Evolutionary conservation across 352 stramenopile genomes (phyloP).

Genomic region (Bremia lactucae): DNA sequence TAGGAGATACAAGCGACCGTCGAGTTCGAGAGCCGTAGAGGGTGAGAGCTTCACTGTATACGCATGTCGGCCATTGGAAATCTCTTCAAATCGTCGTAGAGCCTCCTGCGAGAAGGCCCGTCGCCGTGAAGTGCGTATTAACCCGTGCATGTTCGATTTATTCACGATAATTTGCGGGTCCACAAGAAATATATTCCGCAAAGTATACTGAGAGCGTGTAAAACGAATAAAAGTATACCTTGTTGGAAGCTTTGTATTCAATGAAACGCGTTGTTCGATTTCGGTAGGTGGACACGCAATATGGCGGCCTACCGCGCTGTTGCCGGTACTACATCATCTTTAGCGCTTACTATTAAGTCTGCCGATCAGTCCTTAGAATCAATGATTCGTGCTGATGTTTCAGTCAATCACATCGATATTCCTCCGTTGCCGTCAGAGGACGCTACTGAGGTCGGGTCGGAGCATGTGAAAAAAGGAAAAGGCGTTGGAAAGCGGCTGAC

Average conservation of each 20-base stretch:
- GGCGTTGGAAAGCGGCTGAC: conserved; percentile 32
- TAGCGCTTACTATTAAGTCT: not conserved
- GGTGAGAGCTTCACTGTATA: conserved; percentile 18
- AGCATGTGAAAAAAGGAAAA: conserved; percentile 17
- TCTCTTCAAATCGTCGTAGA: conserved; percentile 33
- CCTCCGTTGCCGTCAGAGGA: not conserved
- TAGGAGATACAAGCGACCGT: conserved; percentile 62
- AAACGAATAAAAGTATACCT: too few species aligned
- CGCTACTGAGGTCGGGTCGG: not conserved
- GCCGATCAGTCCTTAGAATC: conserved; percentile 5
- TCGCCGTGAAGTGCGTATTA: conserved; percentile 15
- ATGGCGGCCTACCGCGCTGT: conserved; percentile 1
- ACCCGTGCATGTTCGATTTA: conserved; percentile 24
- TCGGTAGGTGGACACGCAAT: conserved; percentile 8
- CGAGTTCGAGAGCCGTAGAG: conserved; percentile 30
- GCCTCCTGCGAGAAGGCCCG: conserved; percentile 57
- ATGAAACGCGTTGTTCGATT: conserved; percentile 1
- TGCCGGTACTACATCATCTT: not conserved
- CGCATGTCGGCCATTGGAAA: conserved; percentile 20
- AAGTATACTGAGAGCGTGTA: conserved; percentile 1
- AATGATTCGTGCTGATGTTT: conserved; percentile 1
- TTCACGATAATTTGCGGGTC: not conserved
- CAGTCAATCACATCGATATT: conserved; percentile 1
- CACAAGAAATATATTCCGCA: not conserved
- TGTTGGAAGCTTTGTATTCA: conserved; percentile 7